Evolutionary conservation across 2,329 filamentous ascomycete species (phyloP), one percentile per base, ranked within the genome.

Genomic region (Penicillium janthinellum): DNA sequence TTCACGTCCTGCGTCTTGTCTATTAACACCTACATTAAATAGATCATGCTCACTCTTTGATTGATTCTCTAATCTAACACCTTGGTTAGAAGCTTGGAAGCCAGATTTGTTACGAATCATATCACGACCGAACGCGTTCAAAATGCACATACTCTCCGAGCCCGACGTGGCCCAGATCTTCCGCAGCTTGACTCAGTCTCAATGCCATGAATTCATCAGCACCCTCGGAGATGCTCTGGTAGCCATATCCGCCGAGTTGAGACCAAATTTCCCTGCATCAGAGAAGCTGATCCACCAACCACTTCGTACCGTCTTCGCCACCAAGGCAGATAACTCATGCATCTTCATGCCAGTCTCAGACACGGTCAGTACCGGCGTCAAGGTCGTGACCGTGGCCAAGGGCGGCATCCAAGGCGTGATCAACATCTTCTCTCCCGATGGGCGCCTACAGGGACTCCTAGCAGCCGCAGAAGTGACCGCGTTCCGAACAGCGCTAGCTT

Each of bases 401-500:
- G 62, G 68, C 2, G 71, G 73, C 41, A 84, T 89, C 14, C 86
- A 84, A 2, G 89, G 90, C 17, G 86, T 88, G 7, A 81, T 94
- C 53, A 90, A 89, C 31, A 79, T 94, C 51, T 89, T 90, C 77
- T 79, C 81, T 0, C 82, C 84, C 1, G 78, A 83, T 22, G 90
- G 90, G 44, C 75, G 79, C 11, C 83, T 90, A 0, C 75, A 85
- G 5, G 91, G 88, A 4, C 82, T 94, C 57, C 77, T 95, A 39
- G 89, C 91, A 67, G 90, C 90, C 15, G 84, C 85, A 60, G 87
- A 90, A 48, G 78, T 94, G 35, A 95, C 91, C 0, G 90, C 89
- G 3, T 95, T 94, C 75, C 87, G 91, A 61, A 95, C 91, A 0
- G 89, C 90, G 0, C 80, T 94, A 11, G 86, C 86, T 1, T 89